Conservation (phyloP, 108 stramenopile species). For the Cyclotella choctawhatcheeana region DNA sequence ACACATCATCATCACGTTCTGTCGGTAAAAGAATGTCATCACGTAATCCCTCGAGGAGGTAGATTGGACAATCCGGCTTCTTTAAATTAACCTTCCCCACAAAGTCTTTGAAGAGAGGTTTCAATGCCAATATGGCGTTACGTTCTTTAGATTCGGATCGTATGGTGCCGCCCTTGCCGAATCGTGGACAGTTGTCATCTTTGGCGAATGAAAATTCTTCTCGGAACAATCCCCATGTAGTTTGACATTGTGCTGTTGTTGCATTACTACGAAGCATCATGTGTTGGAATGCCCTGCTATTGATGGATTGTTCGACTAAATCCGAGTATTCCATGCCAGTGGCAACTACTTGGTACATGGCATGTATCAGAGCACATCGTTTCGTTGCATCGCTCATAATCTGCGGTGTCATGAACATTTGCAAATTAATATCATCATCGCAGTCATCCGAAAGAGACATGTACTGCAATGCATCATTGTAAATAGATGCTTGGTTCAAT, state of each 20-base stretch:
- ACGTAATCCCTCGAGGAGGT: constrained; percentile 75
- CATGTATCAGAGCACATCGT: constrained; percentile 74
- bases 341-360: constrained; percentile 63
- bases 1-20: neutral
- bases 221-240: constrained; percentile 60
- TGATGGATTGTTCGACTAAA: constrained; percentile 38
- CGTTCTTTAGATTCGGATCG: constrained; percentile 63
- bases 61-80: constrained; percentile 67
- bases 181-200: constrained; percentile 57
- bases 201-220: constrained; percentile 36
- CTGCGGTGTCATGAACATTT: constrained; percentile 27
- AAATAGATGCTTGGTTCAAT: constrained; percentile 40
- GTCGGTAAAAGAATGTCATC: neutral
- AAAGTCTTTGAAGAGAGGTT: constrained; percentile 58
- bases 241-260: constrained; percentile 23
- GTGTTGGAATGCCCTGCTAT: constrained; percentile 58
- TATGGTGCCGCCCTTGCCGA: constrained; percentile 50
- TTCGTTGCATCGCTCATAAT: constrained; percentile 44
- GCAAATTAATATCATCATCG: neutral
- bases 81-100: constrained; percentile 69
- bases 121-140: constrained; percentile 54
- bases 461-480: constrained; percentile 77
- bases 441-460: constrained; percentile 36
- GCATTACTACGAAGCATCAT: constrained; percentile 25
- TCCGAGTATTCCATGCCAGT: constrained; percentile 46